phyloP scores from a whole-genome alignment of 805 yeast genomes.

The Isabelozyma gotoi region DNA sequence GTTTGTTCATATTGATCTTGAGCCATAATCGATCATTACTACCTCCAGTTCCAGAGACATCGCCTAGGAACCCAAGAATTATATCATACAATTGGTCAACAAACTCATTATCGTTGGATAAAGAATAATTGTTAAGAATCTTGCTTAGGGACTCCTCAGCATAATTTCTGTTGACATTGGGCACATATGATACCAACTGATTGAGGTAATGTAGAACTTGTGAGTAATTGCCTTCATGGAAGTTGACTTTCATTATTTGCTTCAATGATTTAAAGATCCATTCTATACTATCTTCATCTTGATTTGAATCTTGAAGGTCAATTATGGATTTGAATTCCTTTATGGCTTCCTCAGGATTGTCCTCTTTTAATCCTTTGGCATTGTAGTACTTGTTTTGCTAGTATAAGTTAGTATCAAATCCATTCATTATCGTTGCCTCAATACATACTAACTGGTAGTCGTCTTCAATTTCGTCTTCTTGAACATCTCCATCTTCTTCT shows the following conservation, averaged over 20 bases:
- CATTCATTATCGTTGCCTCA: conserved; percentile 5
- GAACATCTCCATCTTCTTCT: conserved; percentile 28
- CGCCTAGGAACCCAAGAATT: conserved; percentile 23
- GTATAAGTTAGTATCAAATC: conserved; percentile 3
- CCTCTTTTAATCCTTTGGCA: conserved; percentile 40
- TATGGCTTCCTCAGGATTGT: conserved; percentile 23
- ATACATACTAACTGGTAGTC: conserved; percentile 11
- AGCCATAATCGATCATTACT: conserved; percentile 45
- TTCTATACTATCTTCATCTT: conserved; percentile 15
- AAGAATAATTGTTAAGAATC: conserved; percentile 32
- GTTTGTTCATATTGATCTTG: conserved; percentile 45
- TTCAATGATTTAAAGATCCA: conserved; percentile 42
- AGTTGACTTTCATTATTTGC: conserved; percentile 39
- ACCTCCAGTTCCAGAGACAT: conserved; percentile 14
- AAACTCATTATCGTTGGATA: conserved; percentile 24
- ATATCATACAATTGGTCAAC: conserved; percentile 30
- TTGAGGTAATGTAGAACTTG: conserved; percentile 21
- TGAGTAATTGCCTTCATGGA: conserved; percentile 18
- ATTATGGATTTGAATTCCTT: conserved; percentile 17
- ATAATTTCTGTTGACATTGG: conserved; percentile 31
- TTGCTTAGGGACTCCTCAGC: conserved; percentile 40
- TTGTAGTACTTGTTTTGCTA: conserved; percentile 33
- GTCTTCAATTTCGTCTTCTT: conserved; percentile 19
- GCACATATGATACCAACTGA: conserved; percentile 19
- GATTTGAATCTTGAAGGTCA: conserved; percentile 4